These are phyloP conservation scores for Leptographium wingfieldii DNA, from an alignment of 2,329 filamentous ascomycete species.

Conservation along the genomic window DNA sequence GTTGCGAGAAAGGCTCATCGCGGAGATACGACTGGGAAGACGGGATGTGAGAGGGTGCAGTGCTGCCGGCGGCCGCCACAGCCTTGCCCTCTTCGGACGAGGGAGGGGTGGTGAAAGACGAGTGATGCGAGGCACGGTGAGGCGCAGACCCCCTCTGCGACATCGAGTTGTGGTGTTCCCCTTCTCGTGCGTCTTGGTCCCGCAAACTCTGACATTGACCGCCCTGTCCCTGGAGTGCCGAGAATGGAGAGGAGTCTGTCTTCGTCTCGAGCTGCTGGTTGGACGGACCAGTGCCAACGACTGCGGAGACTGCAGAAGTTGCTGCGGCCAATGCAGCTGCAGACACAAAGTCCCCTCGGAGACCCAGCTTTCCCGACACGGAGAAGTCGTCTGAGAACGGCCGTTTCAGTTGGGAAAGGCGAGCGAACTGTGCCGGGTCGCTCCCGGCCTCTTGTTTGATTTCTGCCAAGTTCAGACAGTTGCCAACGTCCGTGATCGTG, in stretches of 20 bases:
- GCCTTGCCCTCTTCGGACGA: constrained; percentile 8
- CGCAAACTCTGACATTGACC: constrained; percentile 45
- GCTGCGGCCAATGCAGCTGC: background rate
- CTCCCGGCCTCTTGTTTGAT: background rate
- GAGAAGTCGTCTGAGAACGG: background rate
- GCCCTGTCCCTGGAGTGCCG: constrained; percentile 10
- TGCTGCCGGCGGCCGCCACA: background rate
- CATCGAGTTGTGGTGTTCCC: constrained; percentile 49
- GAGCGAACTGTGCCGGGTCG: background rate
- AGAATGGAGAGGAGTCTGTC: background rate
- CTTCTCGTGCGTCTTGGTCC: constrained; percentile 36
- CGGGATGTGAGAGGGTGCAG: constrained; percentile 15
- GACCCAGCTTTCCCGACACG: background rate
- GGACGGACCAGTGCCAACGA: background rate
- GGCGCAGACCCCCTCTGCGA: constrained; percentile 47
- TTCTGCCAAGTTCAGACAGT: background rate
- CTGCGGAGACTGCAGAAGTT: background rate
- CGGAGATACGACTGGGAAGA: constrained; percentile 1
- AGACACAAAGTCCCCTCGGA: background rate
- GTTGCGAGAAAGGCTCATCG: constrained; percentile 6
- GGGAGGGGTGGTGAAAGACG: constrained; percentile 11
- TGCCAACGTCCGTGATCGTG: background rate
- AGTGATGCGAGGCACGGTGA: constrained; percentile 40
- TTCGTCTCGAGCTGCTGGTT: background rate
- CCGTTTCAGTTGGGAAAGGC: background rate